A percentile compares a stretch with the other conserved stretches of the same genome.
These are phyloP conservation scores for Colletotrichum kahawae DNA, from an alignment of 2,329 filamentous ascomycete genomes.

Conservation along the genomic window DNA sequence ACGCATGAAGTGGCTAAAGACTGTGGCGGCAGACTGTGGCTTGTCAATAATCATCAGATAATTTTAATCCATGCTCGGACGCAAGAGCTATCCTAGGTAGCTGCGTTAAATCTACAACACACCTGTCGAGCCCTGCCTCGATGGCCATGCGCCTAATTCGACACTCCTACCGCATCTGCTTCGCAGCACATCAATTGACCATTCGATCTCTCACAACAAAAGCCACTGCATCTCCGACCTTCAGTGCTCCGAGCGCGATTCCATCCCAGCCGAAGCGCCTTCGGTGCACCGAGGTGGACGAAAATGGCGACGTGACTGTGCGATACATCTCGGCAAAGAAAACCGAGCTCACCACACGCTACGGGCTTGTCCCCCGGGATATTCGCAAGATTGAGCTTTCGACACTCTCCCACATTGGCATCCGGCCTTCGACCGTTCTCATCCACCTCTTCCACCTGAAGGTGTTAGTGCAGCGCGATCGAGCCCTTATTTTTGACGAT, in stretches of 20 bases:
- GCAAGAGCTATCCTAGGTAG: neutral
- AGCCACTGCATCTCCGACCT: neutral
- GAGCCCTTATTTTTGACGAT: constrained; percentile 93
- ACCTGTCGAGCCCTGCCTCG: neutral
- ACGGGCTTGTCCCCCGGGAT: constrained; percentile 90
- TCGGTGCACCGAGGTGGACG: constrained; percentile 93
- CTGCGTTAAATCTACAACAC: neutral
- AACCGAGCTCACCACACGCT: constrained; percentile 91
- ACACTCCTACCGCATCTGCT: neutral
- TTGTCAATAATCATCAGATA: neutral
- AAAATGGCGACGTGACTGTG: constrained; percentile 88
- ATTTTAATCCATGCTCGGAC: neutral
- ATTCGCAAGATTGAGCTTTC: constrained; percentile 97
- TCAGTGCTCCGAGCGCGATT: neutral
- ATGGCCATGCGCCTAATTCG: neutral
- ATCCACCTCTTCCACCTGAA: constrained; percentile 94
- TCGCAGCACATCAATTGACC: neutral
- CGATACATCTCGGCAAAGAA: constrained; percentile 97
- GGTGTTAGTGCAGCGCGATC: constrained; percentile 92
- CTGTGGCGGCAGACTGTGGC: neutral
- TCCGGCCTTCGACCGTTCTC: constrained; percentile 89
- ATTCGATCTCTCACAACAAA: neutral
- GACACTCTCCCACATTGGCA: constrained; percentile 90
- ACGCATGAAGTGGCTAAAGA: neutral
- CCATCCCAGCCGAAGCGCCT: constrained; percentile 49